Base-by-base conservation (phyloP, 2,329 filamentous ascomycete species). In the Verticillium isaacii region DNA sequence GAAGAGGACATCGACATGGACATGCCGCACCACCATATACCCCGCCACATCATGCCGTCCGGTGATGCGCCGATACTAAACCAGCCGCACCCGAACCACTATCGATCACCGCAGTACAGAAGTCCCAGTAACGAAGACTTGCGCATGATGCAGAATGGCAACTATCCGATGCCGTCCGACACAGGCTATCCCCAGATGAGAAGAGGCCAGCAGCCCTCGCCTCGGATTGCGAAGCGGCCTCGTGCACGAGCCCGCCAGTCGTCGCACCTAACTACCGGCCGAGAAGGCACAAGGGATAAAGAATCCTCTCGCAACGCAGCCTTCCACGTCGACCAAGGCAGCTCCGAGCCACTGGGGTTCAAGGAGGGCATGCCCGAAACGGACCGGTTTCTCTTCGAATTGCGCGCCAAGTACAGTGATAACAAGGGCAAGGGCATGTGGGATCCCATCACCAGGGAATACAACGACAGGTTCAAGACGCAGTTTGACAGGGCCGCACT, bases 341-440 rank as follows among this genome's bases (percentile, higher is more conserved):
- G 23, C 41, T 50, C 41, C 12, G 65, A 66, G n/a, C 68, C 74
- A 1, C 75, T 78, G 25, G 72, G 67, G 2, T 73, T 85, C 54
- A 80, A 79, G 60, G 70, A 73, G 25, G 75, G 75, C 19, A 80
- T 81, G 32, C 79, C 80, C 1, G 75, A 78, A 2, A 78, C 83
- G 37, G 79, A 83, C 63, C 75, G 74, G 25, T 82, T 73, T 59
- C 77, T 86, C 36, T 80, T 85, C 57, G 73, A 81, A 32, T 75
- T 81, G n/a, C 75, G 82, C 14, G 78, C 77, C 68, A 68, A 77
- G 29, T 77, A 79, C 65, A 72, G 77, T 17, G 67, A 77, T 23
- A 75, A 78, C 59, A 83, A 82, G 66, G 83, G 84, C 17, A 82
- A 83, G 65, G 82, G 83, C 37, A 86, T 86, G 82, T 86, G 84